These are phyloP conservation scores for Cinchona pubescens DNA, from an alignment of 257 asterid genomes.

Conservation along the genomic window DNA sequence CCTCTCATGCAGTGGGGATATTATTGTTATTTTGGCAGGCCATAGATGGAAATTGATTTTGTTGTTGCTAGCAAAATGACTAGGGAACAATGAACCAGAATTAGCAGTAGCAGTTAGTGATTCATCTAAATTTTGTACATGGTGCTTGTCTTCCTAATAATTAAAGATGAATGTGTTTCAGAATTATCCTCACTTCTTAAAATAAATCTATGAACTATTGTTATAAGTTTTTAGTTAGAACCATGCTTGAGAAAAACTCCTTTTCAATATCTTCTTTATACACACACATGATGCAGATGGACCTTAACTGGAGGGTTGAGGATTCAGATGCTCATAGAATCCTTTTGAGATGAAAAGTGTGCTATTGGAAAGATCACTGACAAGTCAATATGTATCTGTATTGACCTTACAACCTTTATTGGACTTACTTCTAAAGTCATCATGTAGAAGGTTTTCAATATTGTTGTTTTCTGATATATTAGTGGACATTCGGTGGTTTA, in stretches of 20 bases:
- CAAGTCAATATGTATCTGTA: no score
- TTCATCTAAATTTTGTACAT: neutral
- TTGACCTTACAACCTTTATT: no score
- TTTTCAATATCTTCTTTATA: neutral
- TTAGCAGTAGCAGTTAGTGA: no score
- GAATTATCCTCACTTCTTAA: neutral
- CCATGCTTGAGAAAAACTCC: neutral
- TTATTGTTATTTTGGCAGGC: neutral
- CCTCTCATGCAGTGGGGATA: neutral
- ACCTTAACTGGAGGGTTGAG: no score
- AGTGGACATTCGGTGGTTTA: no score
- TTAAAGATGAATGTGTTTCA: neutral
- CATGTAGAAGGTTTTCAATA: no score
- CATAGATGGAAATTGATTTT: slow-evolving; percentile 4
- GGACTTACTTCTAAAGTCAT: no score
- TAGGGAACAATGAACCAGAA: slow-evolving; percentile 5
- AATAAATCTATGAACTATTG: neutral
- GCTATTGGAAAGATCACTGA: no score
- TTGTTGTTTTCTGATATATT: no score
- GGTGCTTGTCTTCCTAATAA: neutral
- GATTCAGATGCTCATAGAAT: no score
- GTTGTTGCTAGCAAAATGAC: slow-evolving; percentile 6
- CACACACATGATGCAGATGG: no score
- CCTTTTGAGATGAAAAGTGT: no score
- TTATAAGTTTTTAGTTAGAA: neutral